A percentile compares a stretch with the other conserved stretches of the same genome.
phyloP scores from a whole-genome alignment of 2,329 filamentous ascomycete genomes.

The Aureobasidium pullulans region DNA sequence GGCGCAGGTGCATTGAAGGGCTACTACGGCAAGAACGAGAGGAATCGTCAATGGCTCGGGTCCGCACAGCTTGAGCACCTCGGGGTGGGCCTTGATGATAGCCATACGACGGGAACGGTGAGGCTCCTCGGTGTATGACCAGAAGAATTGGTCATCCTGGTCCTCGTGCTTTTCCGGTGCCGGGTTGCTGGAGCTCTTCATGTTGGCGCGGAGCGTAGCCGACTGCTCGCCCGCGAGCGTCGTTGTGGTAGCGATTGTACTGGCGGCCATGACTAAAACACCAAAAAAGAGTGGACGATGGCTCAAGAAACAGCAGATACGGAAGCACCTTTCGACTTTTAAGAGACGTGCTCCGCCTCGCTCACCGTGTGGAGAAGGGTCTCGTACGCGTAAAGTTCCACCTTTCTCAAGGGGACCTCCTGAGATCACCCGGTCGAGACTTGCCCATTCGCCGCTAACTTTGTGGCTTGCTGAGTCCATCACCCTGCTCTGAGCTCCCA shows the following conservation, averaged over 20 bases:
- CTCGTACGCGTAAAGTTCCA: conserved; percentile 7
- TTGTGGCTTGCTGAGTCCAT: background rate
- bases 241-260: conserved; percentile 4
- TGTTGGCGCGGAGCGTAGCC: conserved; percentile 5
- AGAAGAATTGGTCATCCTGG: conserved; percentile 69
- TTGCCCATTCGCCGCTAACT: background rate
- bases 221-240: conserved; percentile 9
- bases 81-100: conserved; percentile 97
- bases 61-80: conserved; percentile 96
- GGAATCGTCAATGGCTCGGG: conserved; percentile 95
- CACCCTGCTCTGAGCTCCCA: background rate
- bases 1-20: conserved; percentile 70
- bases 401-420: background rate
- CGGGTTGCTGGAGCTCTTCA: conserved; percentile 17
- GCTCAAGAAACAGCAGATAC: background rate
- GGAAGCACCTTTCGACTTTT: conserved; percentile 5
- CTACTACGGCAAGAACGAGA: conserved; percentile 75
- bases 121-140: conserved; percentile 98
- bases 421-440: conserved; percentile 7
- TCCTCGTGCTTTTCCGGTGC: background rate
- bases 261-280: background rate
- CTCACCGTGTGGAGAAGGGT: background rate
- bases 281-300: background rate
- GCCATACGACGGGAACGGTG: conserved; percentile 83
- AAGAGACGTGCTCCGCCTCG: conserved; percentile 7